A percentile compares a stretch with the other conserved stretches of the same genome.
phyloP scores from a whole-genome alignment of 108 stramenopile genomes.

The Nannochloropsis gaditana region DNA sequence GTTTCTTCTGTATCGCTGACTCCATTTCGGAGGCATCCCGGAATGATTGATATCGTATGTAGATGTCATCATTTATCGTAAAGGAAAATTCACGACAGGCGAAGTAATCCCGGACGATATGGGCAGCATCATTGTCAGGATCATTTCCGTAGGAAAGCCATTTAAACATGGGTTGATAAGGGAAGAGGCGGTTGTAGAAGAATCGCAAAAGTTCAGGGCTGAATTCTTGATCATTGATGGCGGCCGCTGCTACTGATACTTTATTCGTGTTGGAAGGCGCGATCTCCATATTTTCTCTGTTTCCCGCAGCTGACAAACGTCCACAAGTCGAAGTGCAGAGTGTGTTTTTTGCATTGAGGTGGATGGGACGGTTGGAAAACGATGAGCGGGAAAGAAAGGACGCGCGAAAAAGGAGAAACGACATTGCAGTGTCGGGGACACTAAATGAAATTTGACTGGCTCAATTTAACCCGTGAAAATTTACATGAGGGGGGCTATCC shows the following conservation, averaged over 20 bases:
- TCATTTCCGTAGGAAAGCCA: conserved; percentile 53
- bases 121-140: conserved; percentile 33
- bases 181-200: conserved; percentile 80
- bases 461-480: too few relatives aligned
- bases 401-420: too few relatives aligned
- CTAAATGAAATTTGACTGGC: too few relatives aligned
- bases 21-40: conserved; percentile 58
- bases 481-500: too few relatives aligned
- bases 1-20: conserved; percentile 63
- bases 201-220: conserved; percentile 80
- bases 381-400: too few relatives aligned
- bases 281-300: background rate
- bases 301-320: background rate
- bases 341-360: too few relatives aligned
- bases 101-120: conserved; percentile 46
- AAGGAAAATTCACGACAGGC: conserved; percentile 89
- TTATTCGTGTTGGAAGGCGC: background rate
- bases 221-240: conserved; percentile 56
- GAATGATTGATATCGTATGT: conserved; percentile 73
- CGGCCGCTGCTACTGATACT: background rate
- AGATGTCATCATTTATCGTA: conserved; percentile 93
- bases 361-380: too few relatives aligned
- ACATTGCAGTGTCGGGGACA: too few relatives aligned
- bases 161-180: conserved; percentile 61
- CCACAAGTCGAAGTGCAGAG: too few relatives aligned